These are phyloP conservation scores for Lepidium africanum DNA, from an alignment of 345 rosid genomes.

Conservation along the genomic window DNA sequence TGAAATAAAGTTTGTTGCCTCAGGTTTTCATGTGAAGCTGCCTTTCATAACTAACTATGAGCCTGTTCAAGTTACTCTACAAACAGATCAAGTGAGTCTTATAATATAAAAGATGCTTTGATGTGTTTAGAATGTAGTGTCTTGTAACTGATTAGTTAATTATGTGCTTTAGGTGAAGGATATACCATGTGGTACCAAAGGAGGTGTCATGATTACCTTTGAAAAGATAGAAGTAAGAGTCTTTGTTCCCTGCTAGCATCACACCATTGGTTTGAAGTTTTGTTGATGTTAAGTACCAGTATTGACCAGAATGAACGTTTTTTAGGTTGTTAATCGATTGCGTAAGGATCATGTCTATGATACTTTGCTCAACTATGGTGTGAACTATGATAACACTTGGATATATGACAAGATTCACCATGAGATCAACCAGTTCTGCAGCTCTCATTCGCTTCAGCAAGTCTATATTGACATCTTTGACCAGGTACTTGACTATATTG, in stretches of 20 bases:
- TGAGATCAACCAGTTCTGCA: conserved; percentile 97
- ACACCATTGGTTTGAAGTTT: background rate
- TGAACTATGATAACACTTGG: conserved; percentile 87
- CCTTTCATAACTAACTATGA: conserved; percentile 77
- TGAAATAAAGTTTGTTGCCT: background rate
- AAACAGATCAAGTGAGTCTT: conserved; percentile 64
- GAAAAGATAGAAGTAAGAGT: conserved; percentile 79
- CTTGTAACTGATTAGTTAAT: background rate
- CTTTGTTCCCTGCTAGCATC: background rate
- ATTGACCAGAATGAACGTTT: background rate
- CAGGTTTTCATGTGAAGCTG: conserved; percentile 79
- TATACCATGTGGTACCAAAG: conserved; percentile 96
- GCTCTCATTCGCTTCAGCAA: conserved; percentile 89
- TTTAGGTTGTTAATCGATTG: conserved; percentile 82
- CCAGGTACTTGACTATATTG: conserved; percentile 45
- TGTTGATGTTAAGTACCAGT: background rate
- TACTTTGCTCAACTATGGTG: conserved; percentile 75
- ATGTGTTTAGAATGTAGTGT: conserved; percentile 3
- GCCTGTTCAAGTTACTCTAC: conserved; percentile 94
- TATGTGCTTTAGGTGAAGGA: conserved; percentile 55
- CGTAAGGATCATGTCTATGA: conserved; percentile 75
- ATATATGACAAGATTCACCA: conserved; percentile 97
- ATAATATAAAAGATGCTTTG: background rate
- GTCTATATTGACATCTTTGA: conserved; percentile 95
- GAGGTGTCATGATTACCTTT: conserved; percentile 90